Evolutionary conservation across 441 rosid species (phyloP).

Genomic region (Pelargonium australe): DNA sequence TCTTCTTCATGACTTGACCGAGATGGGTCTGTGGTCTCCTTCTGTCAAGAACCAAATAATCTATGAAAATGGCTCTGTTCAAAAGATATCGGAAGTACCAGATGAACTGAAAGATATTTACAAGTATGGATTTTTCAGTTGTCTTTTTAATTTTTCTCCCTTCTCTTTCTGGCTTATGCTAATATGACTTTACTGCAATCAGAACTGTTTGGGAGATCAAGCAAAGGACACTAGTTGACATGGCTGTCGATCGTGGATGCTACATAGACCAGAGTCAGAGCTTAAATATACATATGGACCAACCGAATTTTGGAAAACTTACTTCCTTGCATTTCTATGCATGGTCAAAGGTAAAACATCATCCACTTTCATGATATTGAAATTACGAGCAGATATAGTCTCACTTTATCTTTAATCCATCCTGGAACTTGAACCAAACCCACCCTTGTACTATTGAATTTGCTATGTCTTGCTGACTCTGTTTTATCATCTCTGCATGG

Average conservation of each 20-base stretch:
- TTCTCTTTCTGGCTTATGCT: neutral
- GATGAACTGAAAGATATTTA: slow-evolving; percentile 63
- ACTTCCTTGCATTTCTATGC: slow-evolving; percentile 79
- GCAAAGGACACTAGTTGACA: slow-evolving; percentile 80
- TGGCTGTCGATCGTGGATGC: slow-evolving; percentile 90
- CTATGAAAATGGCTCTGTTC: slow-evolving; percentile 64
- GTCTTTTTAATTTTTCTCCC: neutral
- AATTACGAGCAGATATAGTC: no score
- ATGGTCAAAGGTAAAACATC: slow-evolving; percentile 63
- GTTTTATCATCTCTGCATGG: neutral
- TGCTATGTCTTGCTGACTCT: neutral
- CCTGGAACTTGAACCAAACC: no score
- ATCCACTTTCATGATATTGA: no score
- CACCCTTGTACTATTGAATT: no score
- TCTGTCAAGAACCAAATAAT: slow-evolving; percentile 64
- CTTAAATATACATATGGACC: slow-evolving; percentile 86
- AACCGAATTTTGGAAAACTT: slow-evolving; percentile 70
- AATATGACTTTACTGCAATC: slow-evolving; percentile 10
- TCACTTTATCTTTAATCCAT: no score
- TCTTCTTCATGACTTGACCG: slow-evolving; percentile 83
- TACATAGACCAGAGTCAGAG: slow-evolving; percentile 91
- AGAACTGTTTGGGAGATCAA: slow-evolving; percentile 98
- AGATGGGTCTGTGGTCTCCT: slow-evolving; percentile 83
- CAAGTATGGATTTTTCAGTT: slow-evolving; percentile 41
- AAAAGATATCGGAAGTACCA: slow-evolving; percentile 62